phyloP scores from a whole-genome alignment of 495 filamentous ascomycete species.

The Podospora conica region DNA sequence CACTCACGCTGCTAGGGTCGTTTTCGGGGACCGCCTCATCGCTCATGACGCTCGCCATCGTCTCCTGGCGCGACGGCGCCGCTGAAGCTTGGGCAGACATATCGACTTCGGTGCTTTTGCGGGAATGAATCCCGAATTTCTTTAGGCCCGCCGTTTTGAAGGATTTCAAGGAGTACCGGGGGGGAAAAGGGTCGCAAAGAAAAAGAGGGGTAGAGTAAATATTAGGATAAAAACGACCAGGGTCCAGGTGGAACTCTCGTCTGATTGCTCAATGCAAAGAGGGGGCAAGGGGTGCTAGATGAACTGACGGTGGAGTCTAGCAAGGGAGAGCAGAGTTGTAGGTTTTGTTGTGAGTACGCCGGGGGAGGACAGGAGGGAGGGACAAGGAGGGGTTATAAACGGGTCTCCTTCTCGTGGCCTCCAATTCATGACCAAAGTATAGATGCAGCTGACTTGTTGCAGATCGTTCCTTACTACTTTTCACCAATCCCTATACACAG shows the following conservation, averaged over 20 bases:
- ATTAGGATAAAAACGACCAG: background rate
- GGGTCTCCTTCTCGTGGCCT: background rate
- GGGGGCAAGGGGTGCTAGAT: background rate
- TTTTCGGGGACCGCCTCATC: conserved; percentile 64
- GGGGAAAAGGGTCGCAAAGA: background rate
- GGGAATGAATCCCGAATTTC: conserved; percentile 10
- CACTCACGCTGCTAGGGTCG: conserved; percentile 68
- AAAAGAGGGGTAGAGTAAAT: background rate
- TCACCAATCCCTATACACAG: background rate
- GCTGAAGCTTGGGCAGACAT: conserved; percentile 11
- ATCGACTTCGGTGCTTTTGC: conserved; percentile 8
- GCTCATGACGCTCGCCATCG: conserved; percentile 45
- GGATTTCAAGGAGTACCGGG: background rate
- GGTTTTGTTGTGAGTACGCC: background rate
- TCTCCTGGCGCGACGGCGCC: conserved; percentile 53
- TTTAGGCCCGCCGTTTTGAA: conserved; percentile 10
- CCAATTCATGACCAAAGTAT: background rate
- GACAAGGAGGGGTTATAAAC: background rate
- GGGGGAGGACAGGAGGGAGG: background rate
- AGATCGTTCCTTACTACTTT: background rate
- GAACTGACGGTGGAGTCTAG: background rate
- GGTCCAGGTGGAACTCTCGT: background rate
- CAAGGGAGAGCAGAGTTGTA: background rate
- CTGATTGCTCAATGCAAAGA: background rate
- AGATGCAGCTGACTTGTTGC: background rate